A percentile compares a stretch with the other conserved stretches of the same genome.
phyloP scores from a whole-genome alignment of 169 alveolate genomes.

The Babesia microti region DNA sequence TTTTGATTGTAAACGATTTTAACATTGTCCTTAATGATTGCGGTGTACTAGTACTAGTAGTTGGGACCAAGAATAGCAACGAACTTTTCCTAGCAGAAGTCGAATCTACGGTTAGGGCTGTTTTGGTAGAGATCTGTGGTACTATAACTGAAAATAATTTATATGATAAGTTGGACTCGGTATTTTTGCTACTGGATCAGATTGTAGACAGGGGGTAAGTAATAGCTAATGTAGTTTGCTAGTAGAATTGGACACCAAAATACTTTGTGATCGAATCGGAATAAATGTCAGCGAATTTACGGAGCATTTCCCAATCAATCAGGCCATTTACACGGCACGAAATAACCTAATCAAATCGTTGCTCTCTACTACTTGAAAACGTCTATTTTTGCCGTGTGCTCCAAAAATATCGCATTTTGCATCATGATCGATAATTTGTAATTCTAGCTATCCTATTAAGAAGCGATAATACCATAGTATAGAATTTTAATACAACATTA shows the following conservation, averaged over 20 bases:
- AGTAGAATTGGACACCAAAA: slow-evolving; percentile 33
- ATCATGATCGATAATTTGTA: no score
- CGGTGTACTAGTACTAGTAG: slow-evolving; percentile 20
- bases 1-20: slow-evolving; percentile 20
- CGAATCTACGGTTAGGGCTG: slow-evolving; percentile 34
- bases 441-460: no score
- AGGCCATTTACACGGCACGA: slow-evolving; percentile 45
- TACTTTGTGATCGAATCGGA: slow-evolving; percentile 24
- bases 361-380: no score
- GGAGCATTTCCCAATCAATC: slow-evolving; percentile 37
- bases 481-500: no score
- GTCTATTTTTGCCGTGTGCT: no score
- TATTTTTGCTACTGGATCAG: slow-evolving; percentile 53
- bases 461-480: no score
- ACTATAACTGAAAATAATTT: slow-evolving; percentile 37
- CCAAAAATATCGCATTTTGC: no score
- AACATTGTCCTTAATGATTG: slow-evolving; percentile 9
- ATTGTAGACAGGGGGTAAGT: slow-evolving; percentile 60
- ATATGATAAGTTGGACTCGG: slow-evolving; percentile 48
- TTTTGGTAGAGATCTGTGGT: slow-evolving; percentile 43
- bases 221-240: slow-evolving; percentile 8
- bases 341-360: slow-evolving; percentile 39
- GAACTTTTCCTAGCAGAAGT: slow-evolving; percentile 49
- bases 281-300: slow-evolving; percentile 21
- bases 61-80: slow-evolving; percentile 48